A percentile compares a stretch with the other conserved stretches of the same genome.
Evolutionary conservation across 345 rosid species (phyloP).

Genomic region (Rhizophora mangle): DNA sequence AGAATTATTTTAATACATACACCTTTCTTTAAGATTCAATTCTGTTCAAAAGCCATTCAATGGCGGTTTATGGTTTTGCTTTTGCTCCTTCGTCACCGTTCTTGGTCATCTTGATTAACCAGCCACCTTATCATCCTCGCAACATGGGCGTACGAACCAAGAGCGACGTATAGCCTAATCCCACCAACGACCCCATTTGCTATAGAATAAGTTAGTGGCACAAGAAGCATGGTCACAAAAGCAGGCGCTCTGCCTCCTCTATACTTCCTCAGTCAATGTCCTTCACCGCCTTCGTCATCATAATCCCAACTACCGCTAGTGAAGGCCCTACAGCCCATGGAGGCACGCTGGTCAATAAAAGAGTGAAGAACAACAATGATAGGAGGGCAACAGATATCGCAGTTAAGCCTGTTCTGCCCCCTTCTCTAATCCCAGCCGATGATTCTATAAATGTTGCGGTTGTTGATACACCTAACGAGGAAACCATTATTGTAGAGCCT

Average conservation of each 20-base stretch:
- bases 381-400: conserved; percentile 52
- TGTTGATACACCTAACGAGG: conserved; percentile 67
- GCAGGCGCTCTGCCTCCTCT: conserved; percentile 74
- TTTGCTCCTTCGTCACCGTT: conserved; percentile 49
- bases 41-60: no score
- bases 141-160: conserved; percentile 48
- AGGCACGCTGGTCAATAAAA: conserved; percentile 66
- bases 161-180: conserved; percentile 57
- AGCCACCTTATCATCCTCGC: conserved; percentile 25
- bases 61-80: conserved; percentile 25
- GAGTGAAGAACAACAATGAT: conserved; percentile 71
- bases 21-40: no score
- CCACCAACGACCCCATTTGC: conserved; percentile 88
- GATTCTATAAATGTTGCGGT: conserved; percentile 71
- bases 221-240: conserved; percentile 70
- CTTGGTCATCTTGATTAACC: conserved; percentile 47
- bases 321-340: conserved; percentile 95
- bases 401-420: conserved; percentile 86
- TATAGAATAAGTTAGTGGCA: conserved; percentile 85
- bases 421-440: conserved; percentile 82
- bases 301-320: conserved; percentile 69
- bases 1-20: no score
- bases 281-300: conserved; percentile 87
- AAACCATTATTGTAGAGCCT: conserved; percentile 66
- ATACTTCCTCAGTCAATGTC: conserved; percentile 65